A percentile compares a stretch with the other conserved stretches of the same genome.
Conservation (phyloP, 257 asterid species). For the Capsicum chinense region DNA sequence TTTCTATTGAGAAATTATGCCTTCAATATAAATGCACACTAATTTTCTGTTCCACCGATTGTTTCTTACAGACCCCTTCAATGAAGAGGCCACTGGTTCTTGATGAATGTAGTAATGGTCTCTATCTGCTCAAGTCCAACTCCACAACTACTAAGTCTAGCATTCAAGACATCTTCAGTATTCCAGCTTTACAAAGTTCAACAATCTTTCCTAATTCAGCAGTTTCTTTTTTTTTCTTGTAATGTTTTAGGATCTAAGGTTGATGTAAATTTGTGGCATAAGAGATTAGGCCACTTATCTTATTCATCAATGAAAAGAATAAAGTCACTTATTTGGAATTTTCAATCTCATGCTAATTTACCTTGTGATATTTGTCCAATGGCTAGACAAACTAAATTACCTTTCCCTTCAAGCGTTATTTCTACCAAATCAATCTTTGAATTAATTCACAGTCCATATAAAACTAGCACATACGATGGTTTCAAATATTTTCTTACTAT, state of each 20-base stretch:
- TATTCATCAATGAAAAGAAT: not conserved
- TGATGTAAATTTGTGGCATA: not conserved
- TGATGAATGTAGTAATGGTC: too few relatives aligned
- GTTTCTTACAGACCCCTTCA: not conserved
- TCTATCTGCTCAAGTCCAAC: not conserved
- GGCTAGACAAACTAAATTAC: not conserved
- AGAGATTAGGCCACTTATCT: not conserved
- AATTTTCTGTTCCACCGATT: too few relatives aligned
- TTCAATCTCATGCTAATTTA: too few relatives aligned
- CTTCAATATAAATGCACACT: not conserved
- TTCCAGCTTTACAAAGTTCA: too few relatives aligned
- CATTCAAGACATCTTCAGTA: not conserved
- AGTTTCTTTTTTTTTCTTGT: not conserved
- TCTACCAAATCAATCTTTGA: too few relatives aligned
- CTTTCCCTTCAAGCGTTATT: too few relatives aligned
- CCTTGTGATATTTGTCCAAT: not conserved
- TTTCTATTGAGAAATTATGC: not conserved
- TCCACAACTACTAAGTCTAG: not conserved
- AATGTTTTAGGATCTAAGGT: too few relatives aligned
- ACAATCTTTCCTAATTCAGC: too few relatives aligned
- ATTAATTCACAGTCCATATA: too few relatives aligned
- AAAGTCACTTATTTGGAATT: not conserved
- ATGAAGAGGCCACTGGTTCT: not conserved
- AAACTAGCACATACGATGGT: too few relatives aligned
- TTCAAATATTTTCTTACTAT: too few relatives aligned